A percentile compares a stretch with the other conserved stretches of the same genome.
phyloP scores from a whole-genome alignment of 345 rosid species.

The Gynandropsis gynandra region DNA sequence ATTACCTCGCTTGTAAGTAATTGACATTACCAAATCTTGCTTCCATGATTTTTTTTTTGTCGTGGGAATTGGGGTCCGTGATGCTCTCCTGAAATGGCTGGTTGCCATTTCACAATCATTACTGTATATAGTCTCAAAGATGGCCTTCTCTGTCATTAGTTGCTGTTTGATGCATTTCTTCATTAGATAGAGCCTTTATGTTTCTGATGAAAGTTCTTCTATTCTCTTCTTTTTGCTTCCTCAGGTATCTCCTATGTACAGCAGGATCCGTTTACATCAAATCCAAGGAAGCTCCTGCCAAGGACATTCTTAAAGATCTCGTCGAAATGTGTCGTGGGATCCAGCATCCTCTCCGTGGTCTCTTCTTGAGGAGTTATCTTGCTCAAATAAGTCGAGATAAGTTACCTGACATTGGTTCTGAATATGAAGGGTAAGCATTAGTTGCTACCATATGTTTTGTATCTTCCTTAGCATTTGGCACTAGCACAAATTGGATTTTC shows the following conservation, averaged over 20 bases:
- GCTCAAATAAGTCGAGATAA: constrained; percentile 94
- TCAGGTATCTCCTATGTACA: constrained; percentile 92
- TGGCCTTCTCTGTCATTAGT: constrained; percentile 1
- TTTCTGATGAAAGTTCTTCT: not conserved
- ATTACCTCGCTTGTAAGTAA: constrained; percentile 84
- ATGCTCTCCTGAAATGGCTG: not conserved
- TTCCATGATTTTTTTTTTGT: not conserved
- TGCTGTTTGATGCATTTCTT: constrained; percentile 6
- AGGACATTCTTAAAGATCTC: constrained; percentile 94
- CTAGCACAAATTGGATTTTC: too few species aligned
- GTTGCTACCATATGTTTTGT: not conserved
- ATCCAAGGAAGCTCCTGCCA: constrained; percentile 98
- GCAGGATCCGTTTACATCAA: constrained; percentile 97
- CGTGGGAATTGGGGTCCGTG: not conserved
- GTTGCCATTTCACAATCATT: not conserved
- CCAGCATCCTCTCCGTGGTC: constrained; percentile 98
- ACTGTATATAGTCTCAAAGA: not conserved
- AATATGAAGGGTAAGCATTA: constrained; percentile 89
- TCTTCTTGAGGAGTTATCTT: constrained; percentile 95
- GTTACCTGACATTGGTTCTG: constrained; percentile 91
- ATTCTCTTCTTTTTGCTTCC: constrained; percentile 6
- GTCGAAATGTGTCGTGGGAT: constrained; percentile 99
- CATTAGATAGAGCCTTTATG: too few species aligned
- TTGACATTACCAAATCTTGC: not conserved
- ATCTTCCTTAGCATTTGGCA: constrained; percentile 10